Base-by-base conservation (phyloP, 768 basidiomycete species). In the Pleurotus tuber-regium region DNA sequence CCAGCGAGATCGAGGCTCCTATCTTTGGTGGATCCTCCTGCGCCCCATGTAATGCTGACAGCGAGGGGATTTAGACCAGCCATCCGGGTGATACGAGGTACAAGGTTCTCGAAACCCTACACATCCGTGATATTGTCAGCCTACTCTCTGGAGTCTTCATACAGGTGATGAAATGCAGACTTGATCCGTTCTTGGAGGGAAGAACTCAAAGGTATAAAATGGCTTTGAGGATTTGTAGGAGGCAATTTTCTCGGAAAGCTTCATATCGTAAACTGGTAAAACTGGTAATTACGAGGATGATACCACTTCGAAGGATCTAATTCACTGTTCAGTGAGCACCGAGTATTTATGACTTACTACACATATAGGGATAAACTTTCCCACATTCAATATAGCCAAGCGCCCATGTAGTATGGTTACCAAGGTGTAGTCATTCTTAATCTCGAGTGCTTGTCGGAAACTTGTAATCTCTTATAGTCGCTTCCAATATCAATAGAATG, bases 11-110 rank as follows among this genome's bases (percentile, higher is more conserved):
- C 93, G 33, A 99, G 72, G 63, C 84, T 91, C 26, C 89, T 79
- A 28, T 94, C 89, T 59, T 82, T 92, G 0, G 96, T 98, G 5
- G 85, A 83, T 2, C 97, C 96, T 8, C 97, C 96, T 0, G 97
- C 96, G 38, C 97, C 97, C 97, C 97, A 98, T 61, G 97, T 98
- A 18, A 98, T 79, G 61, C 87, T 94, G 52, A 98, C 79, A 19
- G 89, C 94, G 4, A 94, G 74, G 4, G 94, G 93, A 29, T 83
- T 71, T 11, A 98, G 74, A 4, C 72, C 61, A n/a, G 86, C 75
- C 52, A 98, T 75, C 43, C 97, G 82, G 24, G 86, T 80, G 57
- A 98, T 91, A 39, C 97, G 90, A 43, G 90, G 75, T 54, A 93
- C 73, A 19, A 99, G 77, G 65, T 99, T 99, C 61, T 89, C 84